Conservation (phyloP, 441 rosid species). For the Populus hybrid region DNA sequence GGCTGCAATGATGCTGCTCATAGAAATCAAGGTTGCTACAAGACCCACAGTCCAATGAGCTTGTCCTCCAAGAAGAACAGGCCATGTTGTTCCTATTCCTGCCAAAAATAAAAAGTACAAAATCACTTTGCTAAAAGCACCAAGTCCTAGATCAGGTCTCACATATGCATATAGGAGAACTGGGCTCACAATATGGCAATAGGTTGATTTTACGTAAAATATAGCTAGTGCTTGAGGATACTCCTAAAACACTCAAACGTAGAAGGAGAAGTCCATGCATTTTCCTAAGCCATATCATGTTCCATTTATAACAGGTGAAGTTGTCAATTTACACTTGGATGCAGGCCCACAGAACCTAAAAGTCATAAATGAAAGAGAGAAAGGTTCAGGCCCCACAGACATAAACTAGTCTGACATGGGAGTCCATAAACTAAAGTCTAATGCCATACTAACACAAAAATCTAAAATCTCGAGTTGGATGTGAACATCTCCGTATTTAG, state of each 20-base stretch:
- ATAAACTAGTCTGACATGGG: background rate
- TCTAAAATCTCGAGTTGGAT: background rate
- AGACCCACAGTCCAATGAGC: constrained; percentile 98
- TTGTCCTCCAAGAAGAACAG: constrained; percentile 83
- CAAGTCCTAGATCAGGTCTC: background rate
- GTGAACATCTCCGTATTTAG: background rate
- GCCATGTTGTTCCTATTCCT: constrained; percentile 78
- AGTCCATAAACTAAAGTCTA: background rate
- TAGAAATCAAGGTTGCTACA: constrained; percentile 80
- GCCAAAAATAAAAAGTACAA: constrained; percentile 27
- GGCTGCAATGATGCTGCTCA: constrained; percentile 84
- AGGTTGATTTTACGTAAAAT: background rate
- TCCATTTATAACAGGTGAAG: background rate
- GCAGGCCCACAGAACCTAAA: background rate
- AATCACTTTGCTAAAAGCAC: background rate
- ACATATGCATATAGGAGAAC: background rate
- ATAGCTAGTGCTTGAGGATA: background rate
- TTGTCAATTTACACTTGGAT: background rate
- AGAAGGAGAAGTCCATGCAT: background rate
- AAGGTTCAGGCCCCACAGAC: too few species aligned
- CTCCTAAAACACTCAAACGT: background rate
- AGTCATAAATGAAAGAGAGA: too few species aligned
- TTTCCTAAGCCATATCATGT: background rate
- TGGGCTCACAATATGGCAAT: background rate
- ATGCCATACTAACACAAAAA: background rate